These are phyloP conservation scores for Pisolithus orientalis DNA, from an alignment of 768 basidiomycete species.

Conservation along the genomic window DNA sequence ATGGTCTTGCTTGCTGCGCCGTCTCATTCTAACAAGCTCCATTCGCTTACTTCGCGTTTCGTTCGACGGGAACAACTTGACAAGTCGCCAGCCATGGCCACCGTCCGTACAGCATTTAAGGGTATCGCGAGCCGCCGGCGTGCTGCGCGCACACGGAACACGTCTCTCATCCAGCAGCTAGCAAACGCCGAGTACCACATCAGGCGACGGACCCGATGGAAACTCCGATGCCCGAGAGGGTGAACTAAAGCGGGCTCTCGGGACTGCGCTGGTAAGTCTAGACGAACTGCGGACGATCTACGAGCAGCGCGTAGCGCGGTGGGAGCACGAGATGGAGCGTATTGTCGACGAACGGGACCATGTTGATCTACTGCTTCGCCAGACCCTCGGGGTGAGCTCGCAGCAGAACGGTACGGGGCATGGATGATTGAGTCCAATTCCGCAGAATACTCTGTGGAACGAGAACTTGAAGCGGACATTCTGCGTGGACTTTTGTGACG, in stretches of 20 bases:
- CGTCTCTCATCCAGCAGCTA: slow-evolving; percentile 43
- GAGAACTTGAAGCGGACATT: too few relatives aligned
- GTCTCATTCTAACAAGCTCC: slow-evolving; percentile 62
- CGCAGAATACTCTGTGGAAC: background rate
- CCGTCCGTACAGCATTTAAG: slow-evolving; percentile 52
- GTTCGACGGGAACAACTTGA: slow-evolving; percentile 52
- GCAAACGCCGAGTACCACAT: slow-evolving; percentile 31
- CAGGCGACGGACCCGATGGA: slow-evolving; percentile 51
- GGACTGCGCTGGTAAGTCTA: slow-evolving; percentile 62
- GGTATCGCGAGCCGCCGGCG: slow-evolving; percentile 52
- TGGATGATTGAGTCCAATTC: background rate
- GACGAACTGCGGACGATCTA: slow-evolving; percentile 58
- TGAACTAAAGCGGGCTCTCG: slow-evolving; percentile 63
- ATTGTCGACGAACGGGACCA: slow-evolving; percentile 61
- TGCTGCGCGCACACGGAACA: slow-evolving; percentile 35
- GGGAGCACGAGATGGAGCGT: slow-evolving; percentile 63
- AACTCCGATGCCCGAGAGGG: slow-evolving; percentile 50
- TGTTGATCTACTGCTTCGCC: slow-evolving; percentile 58
- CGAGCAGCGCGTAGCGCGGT: slow-evolving; percentile 60
- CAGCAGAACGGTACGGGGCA: slow-evolving; percentile 16
- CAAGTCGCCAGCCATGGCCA: slow-evolving; percentile 43
- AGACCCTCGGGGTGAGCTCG: slow-evolving; percentile 48
- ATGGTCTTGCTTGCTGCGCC: slow-evolving; percentile 71
- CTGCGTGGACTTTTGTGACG: too few relatives aligned
- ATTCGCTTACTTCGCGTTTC: slow-evolving; percentile 59